Evolutionary conservation across 78 protist species (phyloP), one percentile per base, ranked within the genome.

Genomic region (Monocercomonoides exilis): DNA sequence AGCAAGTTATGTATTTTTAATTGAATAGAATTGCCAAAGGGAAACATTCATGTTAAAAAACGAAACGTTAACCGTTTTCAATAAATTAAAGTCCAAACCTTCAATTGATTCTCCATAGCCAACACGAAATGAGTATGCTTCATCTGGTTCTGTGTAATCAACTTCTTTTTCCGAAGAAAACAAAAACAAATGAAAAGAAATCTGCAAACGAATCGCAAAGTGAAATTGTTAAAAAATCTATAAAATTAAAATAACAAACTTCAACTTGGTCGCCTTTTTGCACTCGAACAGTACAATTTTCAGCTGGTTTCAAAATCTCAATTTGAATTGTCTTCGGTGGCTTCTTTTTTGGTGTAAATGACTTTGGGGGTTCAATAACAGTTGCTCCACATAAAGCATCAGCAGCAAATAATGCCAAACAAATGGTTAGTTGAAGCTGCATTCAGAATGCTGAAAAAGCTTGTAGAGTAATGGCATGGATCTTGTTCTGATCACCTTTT

Each of bases 31-130:
- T n/a, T n/a, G n/a, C n/a, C n/a, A n/a, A n/a, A n/a, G n/a, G n/a
- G n/a, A n/a, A n/a, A n/a, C n/a, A n/a, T n/a, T n/a, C n/a, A n/a
- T n/a, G n/a, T n/a, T n/a, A n/a, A n/a, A n/a, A n/a, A n/a, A n/a
- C n/a, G n/a, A n/a, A n/a, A n/a, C n/a, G n/a, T n/a, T n/a, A n/a
- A n/a, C n/a, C n/a, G n/a, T n/a, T n/a, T n/a, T n/a, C n/a, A n/a
- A n/a, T n/a, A 54, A 54, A 21, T 29, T 11, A 54, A 54, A 54
- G 70, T 29, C 11, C 11, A 54, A 54, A 54, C 70, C 70, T 54
- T 54, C 70, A 54, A 54, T 54, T 29, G 70, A 54, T 54, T 54
- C 70, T 54, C 70, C 70, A 54, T 54, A 54, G 70, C 70, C 70
- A 21, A 54, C 70, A 21, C 70, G 70, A 21, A 54, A 54, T 54